Evolutionary conservation across 345 rosid species (phyloP).

Genomic region (Gossypium turneri): DNA sequence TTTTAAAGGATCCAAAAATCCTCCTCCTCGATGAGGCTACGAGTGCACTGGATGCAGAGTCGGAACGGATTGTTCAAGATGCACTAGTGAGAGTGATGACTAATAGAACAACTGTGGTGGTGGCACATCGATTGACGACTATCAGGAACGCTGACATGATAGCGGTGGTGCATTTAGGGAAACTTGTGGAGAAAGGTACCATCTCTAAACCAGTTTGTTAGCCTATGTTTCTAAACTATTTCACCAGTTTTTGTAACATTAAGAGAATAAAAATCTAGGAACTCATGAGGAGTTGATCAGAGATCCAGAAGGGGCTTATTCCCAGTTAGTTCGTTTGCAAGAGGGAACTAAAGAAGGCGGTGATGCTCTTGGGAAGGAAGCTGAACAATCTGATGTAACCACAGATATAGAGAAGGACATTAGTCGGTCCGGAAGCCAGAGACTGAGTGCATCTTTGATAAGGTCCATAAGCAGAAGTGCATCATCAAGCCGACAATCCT

Average conservation of each 20-base stretch:
- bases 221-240: background rate
- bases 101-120: conserved; percentile 72
- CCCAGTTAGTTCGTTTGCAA: conserved; percentile 74
- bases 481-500: conserved; percentile 39
- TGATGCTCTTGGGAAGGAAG: conserved; percentile 12
- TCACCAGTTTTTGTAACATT: background rate
- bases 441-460: conserved; percentile 25
- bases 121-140: conserved; percentile 84
- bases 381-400: conserved; percentile 2
- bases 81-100: conserved; percentile 64
- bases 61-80: conserved; percentile 75
- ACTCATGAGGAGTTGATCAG: conserved; percentile 57
- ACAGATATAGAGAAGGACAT: conserved; percentile 12
- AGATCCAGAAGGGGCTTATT: conserved; percentile 67
- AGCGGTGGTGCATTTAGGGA: conserved; percentile 72
- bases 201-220: background rate
- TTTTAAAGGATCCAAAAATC: conserved; percentile 75
- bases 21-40: conserved; percentile 91
- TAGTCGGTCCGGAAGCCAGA: conserved; percentile 28
- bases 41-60: conserved; percentile 81
- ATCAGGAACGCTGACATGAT: conserved; percentile 67
- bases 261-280: conserved; percentile 24
- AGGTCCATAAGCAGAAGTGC: conserved; percentile 43
- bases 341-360: conserved; percentile 46
- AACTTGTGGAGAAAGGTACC: conserved; percentile 75